Conservation (phyloP, 768 basidiomycete species). For the Suillus subluteus region DNA sequence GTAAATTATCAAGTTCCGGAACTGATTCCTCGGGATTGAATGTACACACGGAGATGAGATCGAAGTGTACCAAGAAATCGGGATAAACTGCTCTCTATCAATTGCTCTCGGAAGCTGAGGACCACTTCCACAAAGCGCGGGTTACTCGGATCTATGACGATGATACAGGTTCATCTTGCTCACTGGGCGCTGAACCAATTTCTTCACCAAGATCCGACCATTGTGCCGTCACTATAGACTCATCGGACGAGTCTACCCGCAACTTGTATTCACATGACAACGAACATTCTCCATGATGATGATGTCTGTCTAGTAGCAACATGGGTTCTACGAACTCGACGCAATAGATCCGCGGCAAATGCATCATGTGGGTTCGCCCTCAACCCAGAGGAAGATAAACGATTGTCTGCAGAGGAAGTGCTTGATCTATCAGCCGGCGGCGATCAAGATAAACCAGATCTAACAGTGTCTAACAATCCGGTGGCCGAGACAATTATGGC, state of each 20-base stretch:
- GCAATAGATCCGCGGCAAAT: neutral
- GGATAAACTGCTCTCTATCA: neutral
- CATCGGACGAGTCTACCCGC: neutral
- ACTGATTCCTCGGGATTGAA: constrained; percentile 16
- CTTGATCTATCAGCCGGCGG: neutral
- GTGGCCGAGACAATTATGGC: neutral
- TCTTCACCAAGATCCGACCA: neutral
- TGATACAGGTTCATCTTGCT: neutral
- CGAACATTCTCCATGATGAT: neutral
- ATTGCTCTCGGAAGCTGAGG: neutral
- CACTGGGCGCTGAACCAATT: neutral
- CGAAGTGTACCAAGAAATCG: constrained; percentile 18
- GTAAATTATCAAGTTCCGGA: constrained; percentile 16
- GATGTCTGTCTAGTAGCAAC: neutral
- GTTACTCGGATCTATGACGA: neutral
- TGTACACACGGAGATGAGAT: constrained; percentile 24
- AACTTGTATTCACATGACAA: neutral
- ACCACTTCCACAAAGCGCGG: neutral
- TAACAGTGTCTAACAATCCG: constrained; percentile 35
- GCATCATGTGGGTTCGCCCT: neutral
- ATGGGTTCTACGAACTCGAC: neutral
- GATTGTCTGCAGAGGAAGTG: neutral
- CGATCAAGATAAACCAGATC: constrained; percentile 20
- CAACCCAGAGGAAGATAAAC: neutral
- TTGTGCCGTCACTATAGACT: neutral